Conservation (phyloP, 2,329 filamentous ascomycete species). For the Cladophialophora bantiana region DNA sequence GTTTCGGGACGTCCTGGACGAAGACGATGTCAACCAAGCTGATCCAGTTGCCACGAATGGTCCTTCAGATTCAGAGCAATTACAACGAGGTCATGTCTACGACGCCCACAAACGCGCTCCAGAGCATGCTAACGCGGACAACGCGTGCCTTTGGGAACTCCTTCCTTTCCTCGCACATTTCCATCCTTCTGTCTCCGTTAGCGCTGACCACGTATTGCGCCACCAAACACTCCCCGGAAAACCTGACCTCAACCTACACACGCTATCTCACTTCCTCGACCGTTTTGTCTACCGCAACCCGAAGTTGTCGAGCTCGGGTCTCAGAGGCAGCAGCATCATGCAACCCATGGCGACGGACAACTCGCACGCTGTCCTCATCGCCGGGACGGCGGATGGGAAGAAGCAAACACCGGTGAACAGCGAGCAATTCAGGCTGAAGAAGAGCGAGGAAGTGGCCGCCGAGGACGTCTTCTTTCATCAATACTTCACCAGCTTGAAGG, state of each 20-base stretch:
- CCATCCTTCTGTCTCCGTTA: slow-evolving; percentile 89
- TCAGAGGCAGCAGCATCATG: slow-evolving; percentile 91
- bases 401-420: slow-evolving; percentile 71
- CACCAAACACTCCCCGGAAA: slow-evolving; percentile 79
- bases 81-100: slow-evolving; percentile 61
- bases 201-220: slow-evolving; percentile 74
- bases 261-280: slow-evolving; percentile 92
- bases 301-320: slow-evolving; percentile 67
- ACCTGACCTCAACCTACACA: slow-evolving; percentile 88
- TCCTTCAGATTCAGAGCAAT: slow-evolving; percentile 40
- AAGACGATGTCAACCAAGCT: slow-evolving; percentile 44
- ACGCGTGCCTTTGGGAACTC: slow-evolving; percentile 91
- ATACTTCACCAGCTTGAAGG: slow-evolving; percentile 81
- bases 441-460: slow-evolving; percentile 81
- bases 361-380: slow-evolving; percentile 66
- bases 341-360: slow-evolving; percentile 79
- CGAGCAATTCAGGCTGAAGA: slow-evolving; percentile 89
- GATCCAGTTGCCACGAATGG: slow-evolving; percentile 20
- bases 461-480: slow-evolving; percentile 99
- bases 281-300: slow-evolving; percentile 98
- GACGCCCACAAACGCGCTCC: slow-evolving; percentile 92
- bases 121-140: slow-evolving; percentile 89
- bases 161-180: slow-evolving; percentile 79
- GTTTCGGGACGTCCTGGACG: slow-evolving; percentile 69
- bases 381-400: slow-evolving; percentile 50